Conservation (phyloP, 768 basidiomycete genomes). For the Termitomyces sp. region DNA sequence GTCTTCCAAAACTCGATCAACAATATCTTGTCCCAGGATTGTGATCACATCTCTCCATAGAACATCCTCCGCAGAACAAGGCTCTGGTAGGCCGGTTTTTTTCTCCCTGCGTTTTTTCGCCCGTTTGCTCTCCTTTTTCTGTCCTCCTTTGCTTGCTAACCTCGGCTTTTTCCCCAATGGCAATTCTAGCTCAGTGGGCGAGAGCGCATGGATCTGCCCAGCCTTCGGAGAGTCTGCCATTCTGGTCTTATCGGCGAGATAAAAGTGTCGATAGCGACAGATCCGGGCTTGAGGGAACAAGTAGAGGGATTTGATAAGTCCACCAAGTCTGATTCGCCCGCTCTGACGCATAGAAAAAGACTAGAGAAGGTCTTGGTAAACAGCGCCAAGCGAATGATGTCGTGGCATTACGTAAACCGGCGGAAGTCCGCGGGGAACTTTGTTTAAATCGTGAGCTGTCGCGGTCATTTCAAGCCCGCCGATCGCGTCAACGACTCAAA, state of each 20-base stretch:
- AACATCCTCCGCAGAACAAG: slow-evolving; percentile 73
- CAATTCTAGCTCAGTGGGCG: slow-evolving; percentile 19
- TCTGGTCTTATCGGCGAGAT: neutral
- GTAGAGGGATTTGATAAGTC: slow-evolving; percentile 4
- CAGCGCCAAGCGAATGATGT: slow-evolving; percentile 13
- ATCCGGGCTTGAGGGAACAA: neutral
- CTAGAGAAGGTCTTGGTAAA: slow-evolving; percentile 11
- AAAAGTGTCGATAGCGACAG: neutral
- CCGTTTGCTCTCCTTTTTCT: slow-evolving; percentile 28
- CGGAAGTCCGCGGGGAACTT: neutral
- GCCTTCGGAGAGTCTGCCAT: slow-evolving; percentile 19
- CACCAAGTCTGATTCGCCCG: slow-evolving; percentile 3
- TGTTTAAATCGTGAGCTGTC: neutral
- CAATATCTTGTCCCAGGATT: slow-evolving; percentile 61
- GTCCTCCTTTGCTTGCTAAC: slow-evolving; percentile 15
- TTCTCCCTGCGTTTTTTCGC: slow-evolving; percentile 35
- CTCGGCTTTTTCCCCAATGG: slow-evolving; percentile 30
- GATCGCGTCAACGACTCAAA: neutral
- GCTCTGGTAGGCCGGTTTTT: slow-evolving; percentile 48
- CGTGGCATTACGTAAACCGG: slow-evolving; percentile 11
- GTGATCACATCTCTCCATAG: slow-evolving; percentile 67
- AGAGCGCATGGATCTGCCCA: slow-evolving; percentile 21
- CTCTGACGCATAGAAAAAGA: slow-evolving; percentile 11
- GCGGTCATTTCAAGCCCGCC: neutral
- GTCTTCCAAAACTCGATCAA: slow-evolving; percentile 46